These are phyloP conservation scores for Quercus ilex DNA, from an alignment of 306 rosid species.

Conservation along the genomic window DNA sequence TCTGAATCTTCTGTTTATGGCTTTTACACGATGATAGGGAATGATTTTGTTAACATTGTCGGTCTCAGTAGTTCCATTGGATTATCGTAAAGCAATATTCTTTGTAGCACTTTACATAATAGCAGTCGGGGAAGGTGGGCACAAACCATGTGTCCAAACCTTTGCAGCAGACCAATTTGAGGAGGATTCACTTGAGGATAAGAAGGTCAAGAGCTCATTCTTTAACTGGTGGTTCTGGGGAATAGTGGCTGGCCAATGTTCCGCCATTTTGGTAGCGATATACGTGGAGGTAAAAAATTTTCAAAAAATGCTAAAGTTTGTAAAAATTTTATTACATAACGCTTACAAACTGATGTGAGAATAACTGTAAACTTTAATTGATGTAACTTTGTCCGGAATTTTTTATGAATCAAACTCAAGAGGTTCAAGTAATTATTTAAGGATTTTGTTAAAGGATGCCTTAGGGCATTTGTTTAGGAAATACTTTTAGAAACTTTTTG, in stretches of 20 bases:
- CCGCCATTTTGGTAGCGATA: slow-evolving; percentile 2
- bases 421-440: too few relatives aligned
- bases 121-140: slow-evolving; percentile 44
- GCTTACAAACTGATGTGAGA: too few relatives aligned
- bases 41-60: slow-evolving; percentile 33
- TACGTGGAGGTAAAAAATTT: too few relatives aligned
- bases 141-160: slow-evolving; percentile 45
- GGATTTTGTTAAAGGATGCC: too few relatives aligned
- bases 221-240: slow-evolving; percentile 56
- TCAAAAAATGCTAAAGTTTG: too few relatives aligned
- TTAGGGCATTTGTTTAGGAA: too few relatives aligned
- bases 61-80: slow-evolving; percentile 13
- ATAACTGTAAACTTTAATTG: too few relatives aligned
- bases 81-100: slow-evolving; percentile 5
- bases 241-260: slow-evolving; percentile 21
- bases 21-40: slow-evolving; percentile 8
- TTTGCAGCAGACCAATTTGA: slow-evolving; percentile 58
- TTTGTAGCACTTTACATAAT: slow-evolving; percentile 31
- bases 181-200: slow-evolving; percentile 28
- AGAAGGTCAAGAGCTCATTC: slow-evolving; percentile 39
- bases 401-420: too few relatives aligned
- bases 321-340: too few relatives aligned
- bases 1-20: too few relatives aligned
- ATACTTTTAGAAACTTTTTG: too few relatives aligned
- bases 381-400: too few relatives aligned